phyloP scores from a whole-genome alignment of 2,329 filamentous ascomycete species.

The Aspergillus caelatus region DNA sequence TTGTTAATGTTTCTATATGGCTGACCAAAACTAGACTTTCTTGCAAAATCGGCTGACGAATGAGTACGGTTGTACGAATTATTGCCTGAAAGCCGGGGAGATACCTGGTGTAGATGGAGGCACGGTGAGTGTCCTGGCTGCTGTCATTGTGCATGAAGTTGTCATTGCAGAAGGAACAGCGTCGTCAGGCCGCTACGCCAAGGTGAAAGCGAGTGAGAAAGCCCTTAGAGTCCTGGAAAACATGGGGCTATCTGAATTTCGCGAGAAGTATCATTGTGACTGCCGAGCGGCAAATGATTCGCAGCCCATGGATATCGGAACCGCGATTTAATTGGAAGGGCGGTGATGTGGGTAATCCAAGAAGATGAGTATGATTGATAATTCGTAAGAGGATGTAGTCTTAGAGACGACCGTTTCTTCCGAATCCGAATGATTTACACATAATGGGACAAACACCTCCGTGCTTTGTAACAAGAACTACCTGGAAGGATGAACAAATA shows the following conservation, averaged over 20 bases:
- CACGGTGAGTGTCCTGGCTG: conserved; percentile 62
- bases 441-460: background rate
- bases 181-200: conserved; percentile 72
- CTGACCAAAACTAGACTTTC: conserved; percentile 54
- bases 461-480: background rate
- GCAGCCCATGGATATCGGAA: conserved; percentile 26
- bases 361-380: background rate
- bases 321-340: conserved; percentile 29
- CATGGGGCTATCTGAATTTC: conserved; percentile 61
- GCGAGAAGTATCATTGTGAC: conserved; percentile 62
- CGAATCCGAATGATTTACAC: background rate
- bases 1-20: background rate
- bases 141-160: conserved; percentile 73
- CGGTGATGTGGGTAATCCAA: background rate
- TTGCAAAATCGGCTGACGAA: conserved; percentile 66
- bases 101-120: conserved; percentile 51
- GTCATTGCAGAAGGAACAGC: conserved; percentile 66
- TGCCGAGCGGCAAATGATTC: conserved; percentile 49
- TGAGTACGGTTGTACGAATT: conserved; percentile 67
- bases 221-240: conserved; percentile 50
- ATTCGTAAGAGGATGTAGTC: background rate
- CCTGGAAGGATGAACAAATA: background rate
- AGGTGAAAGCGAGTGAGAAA: conserved; percentile 55
- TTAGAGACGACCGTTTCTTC: too few species aligned
- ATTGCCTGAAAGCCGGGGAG: conserved; percentile 51